These are phyloP conservation scores for Trichoderma reesei DNA, from an alignment of 495 filamentous ascomycete genomes.

Conservation along the genomic window DNA sequence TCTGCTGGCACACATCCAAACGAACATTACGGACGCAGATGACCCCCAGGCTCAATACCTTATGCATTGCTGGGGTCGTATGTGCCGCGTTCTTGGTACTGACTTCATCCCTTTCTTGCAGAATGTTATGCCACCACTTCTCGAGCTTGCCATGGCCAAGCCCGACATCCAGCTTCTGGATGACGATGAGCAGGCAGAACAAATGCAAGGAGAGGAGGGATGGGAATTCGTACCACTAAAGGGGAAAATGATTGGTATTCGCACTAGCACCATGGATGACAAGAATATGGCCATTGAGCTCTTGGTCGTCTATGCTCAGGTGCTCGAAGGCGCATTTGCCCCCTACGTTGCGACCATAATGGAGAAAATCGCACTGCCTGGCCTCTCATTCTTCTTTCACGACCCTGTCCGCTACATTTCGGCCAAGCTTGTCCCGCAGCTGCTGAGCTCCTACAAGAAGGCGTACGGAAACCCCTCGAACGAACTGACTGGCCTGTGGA, in stretches of 20 bases:
- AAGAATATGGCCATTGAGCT: constrained; percentile 99
- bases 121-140: constrained; percentile 87
- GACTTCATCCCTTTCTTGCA: constrained; percentile 89
- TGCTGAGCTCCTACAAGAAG: constrained; percentile 89
- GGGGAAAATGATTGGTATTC: constrained; percentile 97
- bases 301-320: constrained; percentile 92
- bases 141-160: constrained; percentile 86
- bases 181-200: constrained; percentile 87
- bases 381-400: constrained; percentile 98
- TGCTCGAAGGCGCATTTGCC: constrained; percentile 83
- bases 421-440: constrained; percentile 87
- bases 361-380: constrained; percentile 91
- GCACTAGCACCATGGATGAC: constrained; percentile 91
- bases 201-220: constrained; percentile 88
- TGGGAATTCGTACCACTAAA: constrained; percentile 97
- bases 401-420: constrained; percentile 94
- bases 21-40: constrained; percentile 79
- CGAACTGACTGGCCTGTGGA: constrained; percentile 72
- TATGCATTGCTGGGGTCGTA: constrained; percentile 97
- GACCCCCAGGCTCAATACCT: constrained; percentile 96
- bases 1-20: constrained; percentile 75
- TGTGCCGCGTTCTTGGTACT: constrained; percentile 86
- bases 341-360: constrained; percentile 87
- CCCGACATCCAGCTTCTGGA: constrained; percentile 96
- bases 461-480: constrained; percentile 67